These are phyloP conservation scores for Stemphylium vesicarium DNA, from an alignment of 2,329 filamentous ascomycete species.

Conservation along the genomic window DNA sequence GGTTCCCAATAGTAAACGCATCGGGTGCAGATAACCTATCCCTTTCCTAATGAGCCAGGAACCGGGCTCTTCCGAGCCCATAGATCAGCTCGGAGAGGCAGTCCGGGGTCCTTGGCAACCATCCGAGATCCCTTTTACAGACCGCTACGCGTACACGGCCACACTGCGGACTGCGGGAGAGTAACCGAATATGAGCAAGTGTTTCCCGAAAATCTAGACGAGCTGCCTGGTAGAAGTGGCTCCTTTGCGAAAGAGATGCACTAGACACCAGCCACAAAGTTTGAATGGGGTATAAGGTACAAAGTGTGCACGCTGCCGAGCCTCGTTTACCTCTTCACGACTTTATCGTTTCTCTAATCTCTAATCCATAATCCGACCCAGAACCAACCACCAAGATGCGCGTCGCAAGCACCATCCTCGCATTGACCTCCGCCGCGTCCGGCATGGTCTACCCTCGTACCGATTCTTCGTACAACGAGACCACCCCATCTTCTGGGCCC, in stretches of 20 bases:
- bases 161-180: no score
- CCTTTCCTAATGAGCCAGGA: constrained; percentile 6
- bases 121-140: background rate
- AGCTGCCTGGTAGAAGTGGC: no score
- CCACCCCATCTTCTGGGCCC: constrained; percentile 5
- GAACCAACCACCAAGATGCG: constrained; percentile 19
- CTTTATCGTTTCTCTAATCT: background rate
- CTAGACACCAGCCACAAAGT: background rate
- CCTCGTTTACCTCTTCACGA: background rate
- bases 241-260: background rate
- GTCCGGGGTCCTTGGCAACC: constrained; percentile 10
- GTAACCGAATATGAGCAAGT: no score
- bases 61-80: constrained; percentile 15
- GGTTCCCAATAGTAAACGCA: background rate
- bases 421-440: constrained; percentile 24
- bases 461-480: constrained; percentile 16
- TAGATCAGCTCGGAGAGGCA: constrained; percentile 2
- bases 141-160: background rate
- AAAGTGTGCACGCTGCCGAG: background rate
- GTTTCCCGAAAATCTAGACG: no score
- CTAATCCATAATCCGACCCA: background rate
- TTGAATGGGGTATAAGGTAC: background rate
- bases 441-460: constrained; percentile 21
- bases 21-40: background rate
- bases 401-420: constrained; percentile 21